Conservation (phyloP, 2,329 filamentous ascomycete genomes). For the Cadophora luteo-olivacea region DNA sequence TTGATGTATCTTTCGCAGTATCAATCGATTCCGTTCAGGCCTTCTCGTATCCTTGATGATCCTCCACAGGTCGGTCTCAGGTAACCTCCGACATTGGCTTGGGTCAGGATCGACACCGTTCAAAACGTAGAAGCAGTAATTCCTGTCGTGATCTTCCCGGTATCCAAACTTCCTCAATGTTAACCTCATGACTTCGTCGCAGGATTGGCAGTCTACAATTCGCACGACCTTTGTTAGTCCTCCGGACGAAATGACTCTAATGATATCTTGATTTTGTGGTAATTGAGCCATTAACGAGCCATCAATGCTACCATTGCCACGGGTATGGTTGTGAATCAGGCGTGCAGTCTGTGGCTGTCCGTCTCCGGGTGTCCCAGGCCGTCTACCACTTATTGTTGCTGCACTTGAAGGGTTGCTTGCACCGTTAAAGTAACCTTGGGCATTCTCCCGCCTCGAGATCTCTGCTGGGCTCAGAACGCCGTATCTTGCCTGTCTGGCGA, state of each 20-base stretch:
- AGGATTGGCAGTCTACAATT: conserved; percentile 87
- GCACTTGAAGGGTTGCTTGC: conserved; percentile 55
- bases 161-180: conserved; percentile 88
- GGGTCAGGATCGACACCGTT: conserved; percentile 85
- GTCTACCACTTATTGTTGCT: conserved; percentile 59
- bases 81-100: conserved; percentile 78
- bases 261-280: conserved; percentile 85
- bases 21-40: conserved; percentile 87
- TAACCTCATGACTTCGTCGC: conserved; percentile 90
- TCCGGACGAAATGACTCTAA: conserved; percentile 90
- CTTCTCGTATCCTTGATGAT: conserved; percentile 87
- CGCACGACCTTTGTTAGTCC: conserved; percentile 94
- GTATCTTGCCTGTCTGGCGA: conserved; percentile 57
- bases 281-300: conserved; percentile 85
- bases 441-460: conserved; percentile 55
- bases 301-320: conserved; percentile 85
- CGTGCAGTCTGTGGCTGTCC: conserved; percentile 61
- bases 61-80: conserved; percentile 86
- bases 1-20: conserved; percentile 89
- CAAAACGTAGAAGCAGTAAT: conserved; percentile 96
- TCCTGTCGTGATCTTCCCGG: conserved; percentile 88
- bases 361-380: conserved; percentile 68
- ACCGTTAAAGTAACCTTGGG: conserved; percentile 59
- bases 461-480: conserved; percentile 64
- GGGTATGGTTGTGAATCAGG: conserved; percentile 71